Percentiles rank a stretch among this genome's conserved stretches.
Evolutionary conservation across 164 flowering plant species (phyloP).

Genomic region (Sextonia rubra): DNA sequence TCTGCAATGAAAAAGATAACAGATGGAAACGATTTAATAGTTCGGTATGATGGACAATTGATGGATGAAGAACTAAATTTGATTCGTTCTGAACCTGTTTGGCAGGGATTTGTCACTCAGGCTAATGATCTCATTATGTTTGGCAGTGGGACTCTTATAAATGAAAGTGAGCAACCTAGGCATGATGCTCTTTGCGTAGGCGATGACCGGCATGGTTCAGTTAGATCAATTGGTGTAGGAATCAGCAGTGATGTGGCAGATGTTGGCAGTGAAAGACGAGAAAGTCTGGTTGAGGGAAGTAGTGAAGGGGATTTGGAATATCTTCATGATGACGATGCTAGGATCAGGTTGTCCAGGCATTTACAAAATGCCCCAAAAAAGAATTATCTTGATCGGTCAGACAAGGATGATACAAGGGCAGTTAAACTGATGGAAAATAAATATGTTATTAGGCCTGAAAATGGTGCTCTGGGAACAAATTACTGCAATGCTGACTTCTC

Average conservation of each 20-base stretch:
- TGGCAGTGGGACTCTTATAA: constrained; percentile 53
- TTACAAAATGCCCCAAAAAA: constrained; percentile 33
- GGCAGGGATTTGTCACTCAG: constrained; percentile 97
- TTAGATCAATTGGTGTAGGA: constrained; percentile 98
- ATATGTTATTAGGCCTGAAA: constrained; percentile 37
- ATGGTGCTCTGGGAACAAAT: constrained; percentile 29
- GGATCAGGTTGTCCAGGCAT: constrained; percentile 36
- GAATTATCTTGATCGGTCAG: constrained; percentile 31
- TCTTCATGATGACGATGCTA: constrained; percentile 57
- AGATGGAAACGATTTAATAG: constrained; percentile 58
- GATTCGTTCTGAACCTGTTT: constrained; percentile 92
- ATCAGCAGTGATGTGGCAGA: constrained; percentile 91
- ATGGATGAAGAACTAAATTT: constrained; percentile 82
- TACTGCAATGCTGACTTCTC: constrained; percentile 63
- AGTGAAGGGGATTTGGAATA: constrained; percentile 86
- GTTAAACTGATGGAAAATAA: constrained; percentile 34
- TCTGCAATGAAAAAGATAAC: constrained; percentile 55
- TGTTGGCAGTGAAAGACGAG: constrained; percentile 77
- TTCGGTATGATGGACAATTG: constrained; percentile 88
- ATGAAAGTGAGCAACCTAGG: constrained; percentile 50
- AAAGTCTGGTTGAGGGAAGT: constrained; percentile 76
- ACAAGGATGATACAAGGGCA: constrained; percentile 34
- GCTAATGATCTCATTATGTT: constrained; percentile 67
- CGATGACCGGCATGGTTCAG: constrained; percentile 84
- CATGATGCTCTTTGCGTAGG: constrained; percentile 62